Evolutionary conservation across 2,329 filamentous ascomycete genomes (phyloP).

Genomic region (Talaromyces sp.): DNA sequence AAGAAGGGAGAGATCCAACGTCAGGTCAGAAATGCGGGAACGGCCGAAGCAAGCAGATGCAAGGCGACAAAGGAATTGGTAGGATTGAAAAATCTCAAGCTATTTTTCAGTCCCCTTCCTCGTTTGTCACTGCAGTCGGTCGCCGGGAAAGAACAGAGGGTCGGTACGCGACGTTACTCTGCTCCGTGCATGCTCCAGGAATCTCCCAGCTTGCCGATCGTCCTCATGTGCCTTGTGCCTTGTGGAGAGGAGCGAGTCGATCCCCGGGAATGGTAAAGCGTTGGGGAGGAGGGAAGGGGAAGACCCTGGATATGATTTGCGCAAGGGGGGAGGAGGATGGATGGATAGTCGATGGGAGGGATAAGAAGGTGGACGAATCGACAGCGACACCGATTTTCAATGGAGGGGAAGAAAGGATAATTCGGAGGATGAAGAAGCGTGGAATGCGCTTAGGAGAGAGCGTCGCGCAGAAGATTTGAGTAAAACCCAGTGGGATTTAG

Average conservation of each 20-base stretch:
- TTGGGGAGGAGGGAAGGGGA: constrained; percentile 10
- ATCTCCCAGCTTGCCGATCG: constrained; percentile 41
- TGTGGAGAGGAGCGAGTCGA: constrained; percentile 18
- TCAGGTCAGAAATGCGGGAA: constrained; percentile 28
- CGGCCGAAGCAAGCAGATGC: constrained; percentile 28
- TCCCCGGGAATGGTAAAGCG: constrained; percentile 32
- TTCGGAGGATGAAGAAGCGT: constrained; percentile 14
- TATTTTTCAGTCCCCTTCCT: constrained; percentile 26
- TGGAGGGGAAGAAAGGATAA: not conserved
- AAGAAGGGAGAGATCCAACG: not conserved
- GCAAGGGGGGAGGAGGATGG: constrained; percentile 33
- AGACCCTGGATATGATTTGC: constrained; percentile 31
- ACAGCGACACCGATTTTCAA: not conserved
- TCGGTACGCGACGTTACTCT: constrained; percentile 39
- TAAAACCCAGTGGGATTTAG: constrained; percentile 30
- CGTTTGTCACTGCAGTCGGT: constrained; percentile 37
- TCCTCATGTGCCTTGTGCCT: constrained; percentile 37
- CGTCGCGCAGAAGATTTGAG: constrained; percentile 32
- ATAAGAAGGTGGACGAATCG: constrained; percentile 12
- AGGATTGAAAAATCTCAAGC: constrained; percentile 19
- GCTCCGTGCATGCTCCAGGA: constrained; percentile 47
- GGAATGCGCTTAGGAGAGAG: constrained; percentile 34
- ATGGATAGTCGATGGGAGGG: constrained; percentile 20
- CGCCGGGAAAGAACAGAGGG: constrained; percentile 26
- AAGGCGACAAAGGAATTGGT: constrained; percentile 38